These are phyloP conservation scores for Leucocoprinus leucothites DNA, from an alignment of 768 basidiomycete species.

Conservation along the genomic window DNA sequence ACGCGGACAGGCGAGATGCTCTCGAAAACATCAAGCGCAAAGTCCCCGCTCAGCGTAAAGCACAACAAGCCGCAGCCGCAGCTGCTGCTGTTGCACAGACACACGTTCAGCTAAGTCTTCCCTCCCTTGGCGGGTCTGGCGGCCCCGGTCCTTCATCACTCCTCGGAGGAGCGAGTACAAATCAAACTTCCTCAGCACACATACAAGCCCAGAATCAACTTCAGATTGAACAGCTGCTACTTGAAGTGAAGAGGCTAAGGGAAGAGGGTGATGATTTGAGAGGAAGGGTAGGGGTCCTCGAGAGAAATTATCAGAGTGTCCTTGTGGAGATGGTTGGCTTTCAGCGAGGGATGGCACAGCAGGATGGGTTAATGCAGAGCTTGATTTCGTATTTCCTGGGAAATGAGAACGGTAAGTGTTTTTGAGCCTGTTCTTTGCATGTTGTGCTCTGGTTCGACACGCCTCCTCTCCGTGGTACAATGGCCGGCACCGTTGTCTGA, in stretches of 20 bases:
- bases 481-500: not conserved
- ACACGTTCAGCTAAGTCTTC: conserved; percentile 8
- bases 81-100: conserved; percentile 2
- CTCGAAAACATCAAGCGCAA: conserved; percentile 62
- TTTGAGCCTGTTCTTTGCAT: conserved; percentile 6
- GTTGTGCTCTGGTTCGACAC: not conserved
- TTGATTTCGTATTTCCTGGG: conserved; percentile 80
- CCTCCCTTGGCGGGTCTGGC: conserved; percentile 11
- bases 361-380: conserved; percentile 80
- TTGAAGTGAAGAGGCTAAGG: conserved; percentile 26
- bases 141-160: conserved; percentile 24
- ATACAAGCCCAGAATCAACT: conserved; percentile 5
- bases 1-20: conserved; percentile 49
- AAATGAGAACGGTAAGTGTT: conserved; percentile 48
- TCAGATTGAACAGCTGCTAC: conserved; percentile 14
- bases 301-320: conserved; percentile 36
- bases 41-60: conserved; percentile 51
- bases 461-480: not conserved
- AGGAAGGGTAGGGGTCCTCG: conserved; percentile 31
- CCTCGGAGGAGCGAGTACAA: conserved; percentile 3
- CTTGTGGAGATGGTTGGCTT: conserved; percentile 35
- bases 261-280: conserved; percentile 32
- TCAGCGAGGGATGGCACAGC: conserved; percentile 57
- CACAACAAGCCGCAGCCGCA: conserved; percentile 27
- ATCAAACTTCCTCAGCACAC: conserved; percentile 11